Evolutionary conservation across 2,329 filamentous ascomycete genomes (phyloP).

Genomic region (Fusarium goolgardi): DNA sequence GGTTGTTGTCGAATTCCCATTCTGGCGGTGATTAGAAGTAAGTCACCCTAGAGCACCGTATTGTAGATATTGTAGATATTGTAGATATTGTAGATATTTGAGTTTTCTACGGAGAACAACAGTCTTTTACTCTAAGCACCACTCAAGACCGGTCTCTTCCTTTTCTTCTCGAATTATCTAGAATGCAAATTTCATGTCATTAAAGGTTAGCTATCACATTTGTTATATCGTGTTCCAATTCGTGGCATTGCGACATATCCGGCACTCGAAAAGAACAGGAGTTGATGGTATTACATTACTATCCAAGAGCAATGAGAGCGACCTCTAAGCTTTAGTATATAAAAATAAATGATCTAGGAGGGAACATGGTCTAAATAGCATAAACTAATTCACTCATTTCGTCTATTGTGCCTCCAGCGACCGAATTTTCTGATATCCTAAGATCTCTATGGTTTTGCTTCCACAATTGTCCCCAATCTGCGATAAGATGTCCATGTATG

Average conservation of each 20-base stretch:
- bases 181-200: rapidly evolving
- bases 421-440: no score
- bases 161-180: not conserved
- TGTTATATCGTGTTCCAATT: no score
- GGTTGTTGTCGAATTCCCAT: not conserved
- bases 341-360: no score
- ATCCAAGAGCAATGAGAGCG: no score
- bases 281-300: not conserved
- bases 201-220: not conserved
- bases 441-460: not conserved
- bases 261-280: not conserved
- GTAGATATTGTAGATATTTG: no score
- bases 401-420: no score
- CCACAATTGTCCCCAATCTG: not conserved
- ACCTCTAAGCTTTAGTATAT: no score
- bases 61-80: no score
- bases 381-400: no score
- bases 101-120: no score
- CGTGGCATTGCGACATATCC: not conserved
- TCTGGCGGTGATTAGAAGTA: not conserved
- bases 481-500: not conserved
- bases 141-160: not conserved
- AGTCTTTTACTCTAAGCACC: not conserved
- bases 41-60: not conserved
- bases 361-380: no score